Evolutionary conservation across 768 basidiomycete species (phyloP).

Genomic region (Amanita fuliginea): DNA sequence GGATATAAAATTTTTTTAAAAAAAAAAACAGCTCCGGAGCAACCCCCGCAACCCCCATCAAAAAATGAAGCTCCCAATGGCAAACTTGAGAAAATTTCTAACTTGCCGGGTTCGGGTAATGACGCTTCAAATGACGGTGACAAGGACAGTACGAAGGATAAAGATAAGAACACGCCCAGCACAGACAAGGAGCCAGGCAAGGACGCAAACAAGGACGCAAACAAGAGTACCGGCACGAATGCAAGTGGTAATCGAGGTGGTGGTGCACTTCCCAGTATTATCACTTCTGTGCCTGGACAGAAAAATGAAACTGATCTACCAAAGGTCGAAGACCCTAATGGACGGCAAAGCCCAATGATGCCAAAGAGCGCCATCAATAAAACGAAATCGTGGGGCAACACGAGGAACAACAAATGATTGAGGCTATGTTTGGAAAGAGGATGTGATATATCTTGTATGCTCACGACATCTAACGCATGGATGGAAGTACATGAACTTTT

Average conservation of each 20-base stretch:
- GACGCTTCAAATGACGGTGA: background rate
- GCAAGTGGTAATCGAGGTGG: background rate
- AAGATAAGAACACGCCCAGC: no score
- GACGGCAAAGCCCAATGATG: background rate
- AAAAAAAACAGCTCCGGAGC: background rate
- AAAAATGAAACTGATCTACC: background rate
- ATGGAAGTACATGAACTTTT: no score
- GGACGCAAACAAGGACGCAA: background rate
- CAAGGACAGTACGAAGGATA: background rate
- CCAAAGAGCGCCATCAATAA: background rate
- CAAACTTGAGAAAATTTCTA: background rate
- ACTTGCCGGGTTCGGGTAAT: background rate
- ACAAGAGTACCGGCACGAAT: background rate
- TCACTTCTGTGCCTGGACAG: background rate
- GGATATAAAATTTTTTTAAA: no score
- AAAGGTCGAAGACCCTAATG: slow-evolving; percentile 1
- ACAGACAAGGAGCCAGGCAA: background rate
- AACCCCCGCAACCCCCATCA: background rate
- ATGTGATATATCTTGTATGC: no score
- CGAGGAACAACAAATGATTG: background rate
- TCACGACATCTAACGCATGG: no score
- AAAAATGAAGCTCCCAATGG: background rate
- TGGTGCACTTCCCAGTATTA: background rate
- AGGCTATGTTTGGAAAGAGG: background rate
- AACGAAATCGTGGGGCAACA: background rate